Evolutionary conservation across 1,284 basidiomycete species (phyloP), one percentile per base, ranked within the genome.

Genomic region (Sanghuangporus weigelae): DNA sequence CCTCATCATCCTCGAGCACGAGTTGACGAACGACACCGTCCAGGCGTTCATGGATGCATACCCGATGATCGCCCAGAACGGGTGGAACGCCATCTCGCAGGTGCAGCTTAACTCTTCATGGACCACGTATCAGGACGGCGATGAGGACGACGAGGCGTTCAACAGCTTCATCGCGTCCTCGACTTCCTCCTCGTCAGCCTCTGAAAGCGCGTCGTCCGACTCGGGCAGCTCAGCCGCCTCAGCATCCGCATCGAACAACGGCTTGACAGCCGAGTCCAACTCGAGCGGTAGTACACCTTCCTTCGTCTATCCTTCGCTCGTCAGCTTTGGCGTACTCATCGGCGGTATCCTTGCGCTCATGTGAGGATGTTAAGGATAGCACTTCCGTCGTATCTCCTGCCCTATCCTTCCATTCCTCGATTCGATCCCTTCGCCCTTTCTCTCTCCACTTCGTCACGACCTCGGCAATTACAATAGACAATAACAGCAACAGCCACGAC

Each of bases 1-100:
- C 40, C 81, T 95, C 19, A 81, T 95, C 68, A 80, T 93, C 65
- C 81, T 96, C 67, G 90, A 95, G 75, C 94, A 96, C 75, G 94
- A 95, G 74, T 76, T 89, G n/a, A 82, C 79, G 19, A 76, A 83
- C 54, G 71, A 78, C 63, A 80, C 88, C 23, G 84, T 93, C 46
- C 72, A 80, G 54, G 83, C 84, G 7, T 96, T 94, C 77, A 87
- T 90, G 12, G 75, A 79, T 59, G 81, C 84, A 12, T 95, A 82
- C 73, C 85, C 88, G 3, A 66, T 83, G 50, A 85, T 94, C 71
- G 76, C 78, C 61, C 67, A 77, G 12, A 85, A 86, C 66, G 85
- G 85, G 38, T 95, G 93, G 93, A 81, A 81, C 53, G 76, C 81
- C 46, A 71, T 75, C 40, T 88, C 85, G 55, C 75, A 89, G 51